Conservation (phyloP, 768 basidiomycete species). For the Exidia glandulosa region DNA sequence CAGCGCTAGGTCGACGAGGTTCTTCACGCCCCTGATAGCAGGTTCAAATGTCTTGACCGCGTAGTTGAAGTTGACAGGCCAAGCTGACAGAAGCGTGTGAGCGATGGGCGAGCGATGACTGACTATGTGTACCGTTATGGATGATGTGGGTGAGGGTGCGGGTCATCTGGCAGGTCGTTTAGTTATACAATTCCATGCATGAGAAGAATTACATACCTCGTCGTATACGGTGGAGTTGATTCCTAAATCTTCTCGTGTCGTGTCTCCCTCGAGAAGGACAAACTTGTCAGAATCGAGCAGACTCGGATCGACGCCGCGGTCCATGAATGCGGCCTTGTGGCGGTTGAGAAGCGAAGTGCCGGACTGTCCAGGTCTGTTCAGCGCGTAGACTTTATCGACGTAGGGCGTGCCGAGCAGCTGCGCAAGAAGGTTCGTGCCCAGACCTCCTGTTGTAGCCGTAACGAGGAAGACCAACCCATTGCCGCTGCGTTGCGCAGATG, state of each 20-base stretch:
- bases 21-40: slow-evolving; percentile 27
- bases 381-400: background rate
- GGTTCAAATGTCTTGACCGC: slow-evolving; percentile 32
- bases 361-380: background rate
- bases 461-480: background rate
- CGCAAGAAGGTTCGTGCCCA: background rate
- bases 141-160: background rate
- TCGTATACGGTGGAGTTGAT: slow-evolving; percentile 21
- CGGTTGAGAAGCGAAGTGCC: background rate
- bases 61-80: slow-evolving; percentile 32
- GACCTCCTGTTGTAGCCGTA: background rate
- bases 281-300: background rate
- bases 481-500: background rate
- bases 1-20: slow-evolving; percentile 28
- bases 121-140: background rate
- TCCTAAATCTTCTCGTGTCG: slow-evolving; percentile 13
- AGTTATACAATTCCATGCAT: slow-evolving; percentile 1
- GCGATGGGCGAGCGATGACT: background rate
- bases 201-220: slow-evolving; percentile 26
- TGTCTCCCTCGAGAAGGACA: slow-evolving; percentile 8
- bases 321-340: background rate
- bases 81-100: slow-evolving; percentile 14
- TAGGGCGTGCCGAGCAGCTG: background rate
- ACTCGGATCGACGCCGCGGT: background rate
- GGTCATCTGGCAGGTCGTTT: slow-evolving; percentile 1